phyloP scores from a whole-genome alignment of 345 rosid genomes.

The Isatis tinctoria region DNA sequence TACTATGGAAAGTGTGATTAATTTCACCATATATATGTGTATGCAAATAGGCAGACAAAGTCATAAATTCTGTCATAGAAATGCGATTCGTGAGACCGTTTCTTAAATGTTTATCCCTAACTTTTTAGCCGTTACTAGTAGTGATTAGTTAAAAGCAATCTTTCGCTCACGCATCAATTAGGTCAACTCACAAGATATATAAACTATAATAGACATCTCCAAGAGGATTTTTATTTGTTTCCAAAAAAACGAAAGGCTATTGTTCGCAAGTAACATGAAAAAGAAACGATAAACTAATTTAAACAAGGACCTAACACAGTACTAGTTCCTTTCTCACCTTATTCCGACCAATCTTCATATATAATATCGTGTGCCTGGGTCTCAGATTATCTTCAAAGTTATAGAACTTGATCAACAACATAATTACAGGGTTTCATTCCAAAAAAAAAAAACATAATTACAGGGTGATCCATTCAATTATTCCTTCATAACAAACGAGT shows the following conservation, averaged over 20 bases:
- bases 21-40: background rate
- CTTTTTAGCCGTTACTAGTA: slow-evolving; percentile 1
- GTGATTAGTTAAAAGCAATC: background rate
- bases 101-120: background rate
- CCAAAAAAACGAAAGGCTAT: background rate
- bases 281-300: background rate
- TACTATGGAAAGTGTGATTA: background rate
- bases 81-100: slow-evolving; percentile 19
- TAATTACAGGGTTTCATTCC: too few species aligned
- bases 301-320: background rate
- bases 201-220: background rate
- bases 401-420: too few species aligned
- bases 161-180: background rate
- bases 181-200: background rate
- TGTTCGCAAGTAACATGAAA: background rate
- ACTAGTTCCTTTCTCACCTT: background rate
- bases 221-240: background rate
- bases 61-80: slow-evolving; percentile 15
- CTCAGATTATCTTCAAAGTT: too few species aligned
- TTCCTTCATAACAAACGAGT: too few species aligned
- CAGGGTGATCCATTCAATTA: too few species aligned
- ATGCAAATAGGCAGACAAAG: slow-evolving; percentile 22
- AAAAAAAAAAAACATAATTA: too few species aligned
- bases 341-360: too few species aligned
- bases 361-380: too few species aligned